phyloP scores from a whole-genome alignment of 2,329 filamentous ascomycete genomes.

The Sclerotinia spermophila region DNA sequence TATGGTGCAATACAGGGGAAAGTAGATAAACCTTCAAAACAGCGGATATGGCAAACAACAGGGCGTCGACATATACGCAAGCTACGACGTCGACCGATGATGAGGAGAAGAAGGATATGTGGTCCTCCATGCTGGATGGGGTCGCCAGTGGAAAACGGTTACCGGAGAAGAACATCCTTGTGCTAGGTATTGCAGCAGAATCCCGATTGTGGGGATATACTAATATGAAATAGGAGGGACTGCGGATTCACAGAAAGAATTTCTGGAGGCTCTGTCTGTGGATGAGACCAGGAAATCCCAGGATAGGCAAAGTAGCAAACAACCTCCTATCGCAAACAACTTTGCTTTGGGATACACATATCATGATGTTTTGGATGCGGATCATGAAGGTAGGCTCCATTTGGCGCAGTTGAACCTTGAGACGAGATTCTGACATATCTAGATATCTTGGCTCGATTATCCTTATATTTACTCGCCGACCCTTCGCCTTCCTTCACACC shows the following conservation, averaged over 20 bases:
- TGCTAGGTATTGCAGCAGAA: constrained; percentile 60
- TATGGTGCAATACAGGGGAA: constrained; percentile 18
- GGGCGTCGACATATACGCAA: constrained; percentile 49
- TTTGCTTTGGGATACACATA: constrained; percentile 94
- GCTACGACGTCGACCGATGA: constrained; percentile 49
- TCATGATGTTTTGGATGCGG: constrained; percentile 87
- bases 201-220: constrained; percentile 12
- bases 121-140: constrained; percentile 88
- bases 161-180: constrained; percentile 85
- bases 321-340: constrained; percentile 80
- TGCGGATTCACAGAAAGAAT: constrained; percentile 78
- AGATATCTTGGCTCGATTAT: constrained; percentile 89
- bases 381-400: constrained; percentile 73
- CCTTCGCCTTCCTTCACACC: constrained; percentile 79
- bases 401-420: not conserved
- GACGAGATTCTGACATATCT: constrained; percentile 26
- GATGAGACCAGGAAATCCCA: constrained; percentile 42
- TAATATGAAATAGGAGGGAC: constrained; percentile 61
- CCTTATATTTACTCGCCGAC: constrained; percentile 82
- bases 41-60: constrained; percentile 33
- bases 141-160: constrained; percentile 87
- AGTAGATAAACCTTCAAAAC: constrained; percentile 16
- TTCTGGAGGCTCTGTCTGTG: constrained; percentile 59
- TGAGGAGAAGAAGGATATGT: constrained; percentile 77
- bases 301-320: constrained; percentile 55